Evolutionary conservation across 805 yeast genomes (phyloP), one percentile per base, ranked within the genome.

Genomic region (Komagataella phaffii): DNA sequence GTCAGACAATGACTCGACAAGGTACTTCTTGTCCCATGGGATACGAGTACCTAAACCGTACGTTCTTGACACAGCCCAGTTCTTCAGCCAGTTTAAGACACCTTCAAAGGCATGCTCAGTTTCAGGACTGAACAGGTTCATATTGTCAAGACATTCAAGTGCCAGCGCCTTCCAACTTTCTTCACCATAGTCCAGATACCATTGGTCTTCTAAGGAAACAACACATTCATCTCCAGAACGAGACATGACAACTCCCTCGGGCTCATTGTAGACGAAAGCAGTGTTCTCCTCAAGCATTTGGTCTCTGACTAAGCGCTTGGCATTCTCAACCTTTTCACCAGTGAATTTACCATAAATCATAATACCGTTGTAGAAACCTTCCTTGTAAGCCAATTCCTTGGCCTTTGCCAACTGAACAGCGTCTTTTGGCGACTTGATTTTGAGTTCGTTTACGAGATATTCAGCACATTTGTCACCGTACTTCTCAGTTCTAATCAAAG

Each of bases 141-240:
- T 82, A 54, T 69, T 65, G 48, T 74, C 75, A 55, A 93, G 76
- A 66, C 95, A 85, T 60, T 85, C 93, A 56, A 81, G 70, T 51
- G 96, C 95, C 64, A 78, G 80, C 14, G 74, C 68, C 64, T 85
- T 87, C 99, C 99, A 93, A 14, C 70, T 59, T 59, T 80, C 88
- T 77, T 93, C 99, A 76, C 99, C 99, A 63, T 93, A 93, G 67
- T 93, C 97, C 61, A 88, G 78, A 69, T 81, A 93, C 99, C 99
- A 93, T 75, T 93, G 99, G 70, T 93, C 98, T 71, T 95, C 98
- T 50, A 93, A 78, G 5, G 98, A 88, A 45, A 93, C 99, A 61
- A 91, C 82, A 77, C 99, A 93, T 54, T 83, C 88, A 66, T 93
- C 99, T 58, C 97, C 97, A 46, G 96, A 88, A 72, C 99, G 85